phyloP scores from a whole-genome alignment of 371 early-diverging fungal genomes.

The Lichtheimia ramosa region DNA sequence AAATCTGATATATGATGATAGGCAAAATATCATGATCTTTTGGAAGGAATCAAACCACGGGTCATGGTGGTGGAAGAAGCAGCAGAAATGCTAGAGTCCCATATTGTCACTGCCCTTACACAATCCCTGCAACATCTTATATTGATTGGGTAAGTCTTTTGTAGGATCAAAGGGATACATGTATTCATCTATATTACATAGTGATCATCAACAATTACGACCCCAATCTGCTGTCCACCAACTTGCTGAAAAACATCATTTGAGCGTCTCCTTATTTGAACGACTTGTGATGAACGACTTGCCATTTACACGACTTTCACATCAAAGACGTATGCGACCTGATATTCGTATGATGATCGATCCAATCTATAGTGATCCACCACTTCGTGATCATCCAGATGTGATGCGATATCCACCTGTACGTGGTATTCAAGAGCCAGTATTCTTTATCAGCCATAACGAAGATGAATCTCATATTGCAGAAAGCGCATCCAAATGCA shows the following conservation, averaged over 20 bases:
- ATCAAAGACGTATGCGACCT: constrained; percentile 77
- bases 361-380: constrained; percentile 55
- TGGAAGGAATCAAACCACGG: constrained; percentile 48
- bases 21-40: constrained; percentile 64
- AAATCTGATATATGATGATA: constrained; percentile 10
- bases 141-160: constrained; percentile 58
- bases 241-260: constrained; percentile 42
- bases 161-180: no score
- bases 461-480: constrained; percentile 47
- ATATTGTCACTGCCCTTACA: constrained; percentile 62
- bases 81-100: constrained; percentile 74
- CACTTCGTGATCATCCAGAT: constrained; percentile 47
- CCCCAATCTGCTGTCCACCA: constrained; percentile 56
- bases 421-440: constrained; percentile 56
- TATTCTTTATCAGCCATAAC: constrained; percentile 56
- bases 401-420: constrained; percentile 52
- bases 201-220: constrained; percentile 74
- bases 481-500: constrained; percentile 57
- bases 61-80: constrained; percentile 76
- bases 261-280: constrained; percentile 72
- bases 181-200: constrained; percentile 7
- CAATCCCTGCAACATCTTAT: constrained; percentile 62
- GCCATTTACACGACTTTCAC: constrained; percentile 52
- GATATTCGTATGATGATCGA: constrained; percentile 62
- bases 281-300: constrained; percentile 55